These are phyloP conservation scores for Dillenia suffruticosa DNA, from an alignment of 164 flowering plant species.

Conservation along the genomic window DNA sequence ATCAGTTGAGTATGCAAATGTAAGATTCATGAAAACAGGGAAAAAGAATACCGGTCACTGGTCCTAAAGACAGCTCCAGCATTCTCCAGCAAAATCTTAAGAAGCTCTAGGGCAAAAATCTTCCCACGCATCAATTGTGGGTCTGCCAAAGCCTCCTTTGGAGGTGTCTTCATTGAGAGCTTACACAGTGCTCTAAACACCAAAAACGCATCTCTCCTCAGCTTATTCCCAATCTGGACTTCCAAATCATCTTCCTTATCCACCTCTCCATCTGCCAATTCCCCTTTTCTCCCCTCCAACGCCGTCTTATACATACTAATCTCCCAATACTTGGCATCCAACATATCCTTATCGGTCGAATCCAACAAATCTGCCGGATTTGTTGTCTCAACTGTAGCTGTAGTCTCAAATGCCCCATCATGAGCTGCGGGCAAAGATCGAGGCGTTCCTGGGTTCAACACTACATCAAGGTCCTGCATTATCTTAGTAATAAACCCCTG, in stretches of 20 bases:
- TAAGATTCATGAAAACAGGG: background rate
- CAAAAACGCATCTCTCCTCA: constrained; percentile 94
- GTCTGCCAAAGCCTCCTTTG: constrained; percentile 89
- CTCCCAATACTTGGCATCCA: constrained; percentile 99
- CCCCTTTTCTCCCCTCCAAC: constrained; percentile 97
- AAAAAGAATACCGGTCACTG: constrained; percentile 70
- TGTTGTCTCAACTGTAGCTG: constrained; percentile 73
- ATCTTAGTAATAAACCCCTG: constrained; percentile 96
- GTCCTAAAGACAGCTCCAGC: constrained; percentile 98
- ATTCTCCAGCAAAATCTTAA: constrained; percentile 96
- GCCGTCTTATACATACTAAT: constrained; percentile 99
- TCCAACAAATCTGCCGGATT: constrained; percentile 97
- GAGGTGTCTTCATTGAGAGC: constrained; percentile 98
- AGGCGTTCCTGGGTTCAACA: constrained; percentile 60
- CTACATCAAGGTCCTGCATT: constrained; percentile 93
- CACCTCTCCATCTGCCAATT: constrained; percentile 84
- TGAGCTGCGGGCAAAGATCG: constrained; percentile 42
- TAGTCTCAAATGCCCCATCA: constrained; percentile 94
- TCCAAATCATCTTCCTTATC: constrained; percentile 96
- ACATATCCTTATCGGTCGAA: constrained; percentile 98
- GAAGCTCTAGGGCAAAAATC: constrained; percentile 96
- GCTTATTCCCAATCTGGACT: constrained; percentile 97
- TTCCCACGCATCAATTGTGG: constrained; percentile 96
- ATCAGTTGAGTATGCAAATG: too few relatives aligned
- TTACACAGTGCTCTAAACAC: constrained; percentile 97